phyloP scores from a whole-genome alignment of 345 rosid species.

The Barbarea vulgaris region DNA sequence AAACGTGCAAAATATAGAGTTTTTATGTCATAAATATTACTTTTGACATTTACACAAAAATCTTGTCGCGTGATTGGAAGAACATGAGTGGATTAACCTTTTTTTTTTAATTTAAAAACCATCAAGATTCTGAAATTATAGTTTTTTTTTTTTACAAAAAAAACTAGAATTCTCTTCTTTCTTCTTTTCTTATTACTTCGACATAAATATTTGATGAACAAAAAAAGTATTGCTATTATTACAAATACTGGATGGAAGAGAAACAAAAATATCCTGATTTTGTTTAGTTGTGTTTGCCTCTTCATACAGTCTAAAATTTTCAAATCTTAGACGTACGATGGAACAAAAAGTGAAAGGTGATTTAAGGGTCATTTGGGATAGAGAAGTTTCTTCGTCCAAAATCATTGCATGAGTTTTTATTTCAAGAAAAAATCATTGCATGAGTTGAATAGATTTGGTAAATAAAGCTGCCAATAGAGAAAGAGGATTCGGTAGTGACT shows the following conservation, averaged over 20 bases:
- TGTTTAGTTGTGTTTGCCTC: background rate
- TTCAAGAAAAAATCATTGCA: conserved; percentile 21
- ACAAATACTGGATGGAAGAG: background rate
- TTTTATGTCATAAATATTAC: too few relatives aligned
- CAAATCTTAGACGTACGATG: conserved; percentile 15
- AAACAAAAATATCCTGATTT: background rate
- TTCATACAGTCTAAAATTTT: background rate
- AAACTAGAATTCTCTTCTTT: too few relatives aligned
- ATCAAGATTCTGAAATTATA: background rate
- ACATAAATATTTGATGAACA: background rate
- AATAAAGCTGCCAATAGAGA: conserved; percentile 36
- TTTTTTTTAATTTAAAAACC: too few relatives aligned
- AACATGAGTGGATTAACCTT: too few relatives aligned
- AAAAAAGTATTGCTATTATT: background rate
- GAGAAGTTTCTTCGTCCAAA: conserved; percentile 36
- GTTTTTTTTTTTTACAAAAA: background rate
- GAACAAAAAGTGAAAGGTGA: conserved; percentile 31
- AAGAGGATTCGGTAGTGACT: conserved; percentile 22
- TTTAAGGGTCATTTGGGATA: conserved; percentile 6
- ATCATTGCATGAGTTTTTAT: conserved; percentile 32
- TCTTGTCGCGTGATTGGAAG: too few relatives aligned
- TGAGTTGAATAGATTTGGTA: conserved; percentile 33
- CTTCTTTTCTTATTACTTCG: background rate
- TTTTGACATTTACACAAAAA: too few relatives aligned
- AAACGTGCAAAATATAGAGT: background rate